Conservation (phyloP, 305 asterid species). For the Salvia sclarea region DNA sequence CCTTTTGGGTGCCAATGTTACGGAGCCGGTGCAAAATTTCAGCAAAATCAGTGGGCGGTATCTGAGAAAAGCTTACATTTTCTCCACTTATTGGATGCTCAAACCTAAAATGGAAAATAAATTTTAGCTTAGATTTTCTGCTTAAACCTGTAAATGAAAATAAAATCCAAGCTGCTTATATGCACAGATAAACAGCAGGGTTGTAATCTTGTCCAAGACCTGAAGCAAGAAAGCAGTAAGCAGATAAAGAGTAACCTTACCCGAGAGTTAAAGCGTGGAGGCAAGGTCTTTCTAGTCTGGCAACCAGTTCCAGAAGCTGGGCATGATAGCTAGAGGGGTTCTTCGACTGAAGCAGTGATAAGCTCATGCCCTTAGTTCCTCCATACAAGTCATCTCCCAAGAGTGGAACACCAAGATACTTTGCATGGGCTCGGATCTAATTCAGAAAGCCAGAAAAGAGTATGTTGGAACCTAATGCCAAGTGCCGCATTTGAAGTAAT, state of each 20-base stretch:
- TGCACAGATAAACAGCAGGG: neutral
- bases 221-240: conserved; percentile 59
- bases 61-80: conserved; percentile 59
- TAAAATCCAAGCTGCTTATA: neutral
- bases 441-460: conserved; percentile 3
- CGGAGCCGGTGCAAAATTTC: conserved; percentile 64
- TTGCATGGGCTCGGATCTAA: conserved; percentile 96
- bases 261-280: conserved; percentile 92
- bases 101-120: conserved; percentile 49
- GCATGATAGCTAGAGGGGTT: conserved; percentile 45
- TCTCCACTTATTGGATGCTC: conserved; percentile 71
- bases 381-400: conserved; percentile 94
- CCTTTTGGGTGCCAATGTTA: conserved; percentile 54
- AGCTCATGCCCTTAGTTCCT: conserved; percentile 82
- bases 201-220: conserved; percentile 50
- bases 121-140: conserved; percentile 54
- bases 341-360: conserved; percentile 73
- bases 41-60: conserved; percentile 83
- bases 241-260: conserved; percentile 38
- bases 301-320: conserved; percentile 53
- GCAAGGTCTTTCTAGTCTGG: conserved; percentile 74
- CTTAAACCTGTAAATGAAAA: conserved; percentile 48
- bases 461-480: neutral
- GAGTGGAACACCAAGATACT: conserved; percentile 81
- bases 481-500: neutral